Conservation (phyloP, 2,329 filamentous ascomycete genomes). For the Fonsecaea erecta region DNA sequence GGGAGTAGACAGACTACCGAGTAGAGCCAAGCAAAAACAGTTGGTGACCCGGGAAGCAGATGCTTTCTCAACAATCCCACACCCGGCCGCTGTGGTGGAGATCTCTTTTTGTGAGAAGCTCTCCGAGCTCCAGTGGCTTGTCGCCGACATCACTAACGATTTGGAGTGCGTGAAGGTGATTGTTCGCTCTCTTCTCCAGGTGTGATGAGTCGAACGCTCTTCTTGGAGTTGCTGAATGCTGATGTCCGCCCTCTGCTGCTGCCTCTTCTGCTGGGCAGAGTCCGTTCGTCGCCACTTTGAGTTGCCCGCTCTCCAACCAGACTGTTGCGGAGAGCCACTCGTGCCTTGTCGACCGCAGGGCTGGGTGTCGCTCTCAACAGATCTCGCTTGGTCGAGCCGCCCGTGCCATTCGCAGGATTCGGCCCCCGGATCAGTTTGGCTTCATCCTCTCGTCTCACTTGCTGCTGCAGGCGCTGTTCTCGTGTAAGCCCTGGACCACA, state of each 20-base stretch:
- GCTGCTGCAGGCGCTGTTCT: constrained; percentile 46
- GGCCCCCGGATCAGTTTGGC: constrained; percentile 36
- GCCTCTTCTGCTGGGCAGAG: constrained; percentile 33
- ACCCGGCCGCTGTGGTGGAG: not conserved
- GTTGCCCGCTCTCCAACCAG: constrained; percentile 38
- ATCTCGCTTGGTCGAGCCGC: constrained; percentile 50
- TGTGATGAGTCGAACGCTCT: constrained; percentile 52
- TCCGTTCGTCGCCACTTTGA: constrained; percentile 33
- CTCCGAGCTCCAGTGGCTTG: not conserved
- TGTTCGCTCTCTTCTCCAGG: constrained; percentile 46
- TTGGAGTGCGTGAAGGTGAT: constrained; percentile 6
- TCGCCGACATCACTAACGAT: not conserved
- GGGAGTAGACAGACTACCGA: not conserved
- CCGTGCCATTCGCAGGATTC: constrained; percentile 43
- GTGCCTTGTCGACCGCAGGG: constrained; percentile 52
- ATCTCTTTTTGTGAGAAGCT: not conserved
- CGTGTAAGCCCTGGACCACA: constrained; percentile 58
- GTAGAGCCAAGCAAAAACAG: not conserved
- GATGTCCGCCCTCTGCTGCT: constrained; percentile 35
- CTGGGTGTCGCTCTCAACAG: constrained; percentile 51
- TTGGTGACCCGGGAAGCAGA: not conserved
- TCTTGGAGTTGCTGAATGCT: constrained; percentile 46
- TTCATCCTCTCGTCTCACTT: constrained; percentile 40
- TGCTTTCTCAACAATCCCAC: not conserved
- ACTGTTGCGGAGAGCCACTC: constrained; percentile 48